Evolutionary conservation across 2,329 filamentous ascomycete species (phyloP).

Genomic region (Fusarium ramigenum): DNA sequence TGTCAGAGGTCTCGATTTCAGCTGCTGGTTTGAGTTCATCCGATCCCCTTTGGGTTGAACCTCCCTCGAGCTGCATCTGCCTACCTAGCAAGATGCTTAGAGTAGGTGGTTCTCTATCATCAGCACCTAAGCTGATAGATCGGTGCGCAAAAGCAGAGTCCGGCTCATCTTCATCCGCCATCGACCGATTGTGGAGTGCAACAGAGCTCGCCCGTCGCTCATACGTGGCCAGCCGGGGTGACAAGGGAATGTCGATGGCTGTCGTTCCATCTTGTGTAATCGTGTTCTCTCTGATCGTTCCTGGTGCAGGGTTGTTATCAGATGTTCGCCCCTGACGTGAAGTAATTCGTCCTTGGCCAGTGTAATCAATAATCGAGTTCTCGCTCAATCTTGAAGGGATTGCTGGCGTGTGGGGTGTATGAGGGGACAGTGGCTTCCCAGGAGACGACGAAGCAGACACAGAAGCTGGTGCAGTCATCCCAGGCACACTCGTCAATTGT

Average conservation of each 20-base stretch:
- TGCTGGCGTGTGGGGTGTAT: slow-evolving; percentile 91
- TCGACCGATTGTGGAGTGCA: slow-evolving; percentile 67
- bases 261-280: slow-evolving; percentile 64
- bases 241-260: slow-evolving; percentile 78
- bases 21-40: slow-evolving; percentile 53
- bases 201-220: slow-evolving; percentile 75
- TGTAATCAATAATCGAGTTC: slow-evolving; percentile 72
- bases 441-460: slow-evolving; percentile 89
- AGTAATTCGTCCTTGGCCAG: slow-evolving; percentile 43
- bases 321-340: slow-evolving; percentile 44
- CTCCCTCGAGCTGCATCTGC: slow-evolving; percentile 51
- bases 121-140: slow-evolving; percentile 73
- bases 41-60: slow-evolving; percentile 38
- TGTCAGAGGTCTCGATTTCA: slow-evolving; percentile 52
- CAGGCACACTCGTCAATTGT: slow-evolving; percentile 66
- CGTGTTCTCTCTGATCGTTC: slow-evolving; percentile 50
- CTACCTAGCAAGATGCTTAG: slow-evolving; percentile 69
- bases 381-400: slow-evolving; percentile 94
- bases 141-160: slow-evolving; percentile 71
- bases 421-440: slow-evolving; percentile 87
- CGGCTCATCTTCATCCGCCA: slow-evolving; percentile 66
- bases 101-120: slow-evolving; percentile 71
- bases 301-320: slow-evolving; percentile 42
- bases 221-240: slow-evolving; percentile 67
- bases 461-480: slow-evolving; percentile 77